Conservation (phyloP, 331 rosid species). For the Rhamnella rubrinervis region DNA sequence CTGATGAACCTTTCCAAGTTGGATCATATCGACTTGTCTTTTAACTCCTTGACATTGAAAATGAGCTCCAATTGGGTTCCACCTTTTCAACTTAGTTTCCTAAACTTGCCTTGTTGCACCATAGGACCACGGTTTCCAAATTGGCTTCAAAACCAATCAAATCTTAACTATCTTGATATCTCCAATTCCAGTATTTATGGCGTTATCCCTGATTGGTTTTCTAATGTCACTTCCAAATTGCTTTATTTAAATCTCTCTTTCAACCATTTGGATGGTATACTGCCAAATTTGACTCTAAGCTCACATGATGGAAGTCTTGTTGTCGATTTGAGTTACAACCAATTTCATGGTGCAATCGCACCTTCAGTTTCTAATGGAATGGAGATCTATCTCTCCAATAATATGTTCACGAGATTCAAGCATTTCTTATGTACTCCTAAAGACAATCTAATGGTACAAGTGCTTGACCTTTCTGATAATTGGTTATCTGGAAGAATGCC, state of each 20-base stretch:
- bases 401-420: not conserved
- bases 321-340: not conserved
- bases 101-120: not conserved
- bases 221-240: not conserved
- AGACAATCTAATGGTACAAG: not conserved
- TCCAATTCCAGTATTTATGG: not conserved
- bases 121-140: slow-evolving; percentile 2
- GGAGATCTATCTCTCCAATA: not conserved
- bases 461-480: not conserved
- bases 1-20: not conserved
- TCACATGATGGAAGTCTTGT: no score
- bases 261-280: slow-evolving; percentile 14
- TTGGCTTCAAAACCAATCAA: no score
- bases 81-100: not conserved
- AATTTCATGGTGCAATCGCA: slow-evolving; percentile 1
- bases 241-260: not conserved
- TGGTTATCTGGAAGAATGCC: not conserved
- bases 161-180: not conserved
- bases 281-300: not conserved
- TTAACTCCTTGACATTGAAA: slow-evolving; percentile 18
- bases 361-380: not conserved
- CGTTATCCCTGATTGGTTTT: not conserved
- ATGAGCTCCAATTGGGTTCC: slow-evolving; percentile 29
- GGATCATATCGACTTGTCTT: not conserved
- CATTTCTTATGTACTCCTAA: not conserved